phyloP scores from a whole-genome alignment of 2,329 filamentous ascomycete genomes.

The Acephala macrosclerotiorum region DNA sequence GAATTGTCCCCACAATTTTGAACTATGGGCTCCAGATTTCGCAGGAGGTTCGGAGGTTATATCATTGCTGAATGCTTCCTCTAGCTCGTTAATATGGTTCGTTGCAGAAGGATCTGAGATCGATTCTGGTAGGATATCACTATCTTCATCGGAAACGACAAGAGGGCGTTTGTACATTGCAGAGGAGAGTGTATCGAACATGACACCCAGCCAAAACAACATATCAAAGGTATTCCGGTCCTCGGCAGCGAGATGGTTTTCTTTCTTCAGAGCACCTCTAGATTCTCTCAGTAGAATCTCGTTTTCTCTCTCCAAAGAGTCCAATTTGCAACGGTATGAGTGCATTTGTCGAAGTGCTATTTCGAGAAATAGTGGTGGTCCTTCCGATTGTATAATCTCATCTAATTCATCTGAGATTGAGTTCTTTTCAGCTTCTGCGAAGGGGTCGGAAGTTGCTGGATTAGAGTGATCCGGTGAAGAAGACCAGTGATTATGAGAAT shows the following conservation, averaged over 20 bases:
- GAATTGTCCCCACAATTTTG: background rate
- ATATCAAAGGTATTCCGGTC: conserved; percentile 57
- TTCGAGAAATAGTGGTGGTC: conserved; percentile 23
- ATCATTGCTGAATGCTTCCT: background rate
- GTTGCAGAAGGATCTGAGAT: background rate
- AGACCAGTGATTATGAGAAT: background rate
- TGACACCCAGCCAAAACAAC: conserved; percentile 64
- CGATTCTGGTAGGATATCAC: conserved; percentile 38
- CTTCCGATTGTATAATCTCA: conserved; percentile 20
- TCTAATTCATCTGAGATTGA: conserved; percentile 16
- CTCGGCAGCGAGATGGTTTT: conserved; percentile 27
- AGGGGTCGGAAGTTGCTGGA: background rate
- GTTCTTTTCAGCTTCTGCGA: background rate
- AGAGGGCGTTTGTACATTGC: conserved; percentile 58
- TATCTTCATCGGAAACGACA: conserved; percentile 55
- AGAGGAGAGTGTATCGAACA: conserved; percentile 64
- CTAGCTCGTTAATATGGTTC: conserved; percentile 13
- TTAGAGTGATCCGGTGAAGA: background rate
- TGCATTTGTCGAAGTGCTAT: conserved; percentile 25
- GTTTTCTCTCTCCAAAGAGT: background rate
- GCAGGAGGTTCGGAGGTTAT: background rate
- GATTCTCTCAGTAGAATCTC: background rate
- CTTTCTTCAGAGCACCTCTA: background rate
- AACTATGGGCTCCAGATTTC: background rate
- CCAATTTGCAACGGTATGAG: conserved; percentile 18